Evolutionary conservation across 495 filamentous ascomycete species (phyloP), one percentile per base, ranked within the genome.

Genomic region (Aspergillus indologenus): DNA sequence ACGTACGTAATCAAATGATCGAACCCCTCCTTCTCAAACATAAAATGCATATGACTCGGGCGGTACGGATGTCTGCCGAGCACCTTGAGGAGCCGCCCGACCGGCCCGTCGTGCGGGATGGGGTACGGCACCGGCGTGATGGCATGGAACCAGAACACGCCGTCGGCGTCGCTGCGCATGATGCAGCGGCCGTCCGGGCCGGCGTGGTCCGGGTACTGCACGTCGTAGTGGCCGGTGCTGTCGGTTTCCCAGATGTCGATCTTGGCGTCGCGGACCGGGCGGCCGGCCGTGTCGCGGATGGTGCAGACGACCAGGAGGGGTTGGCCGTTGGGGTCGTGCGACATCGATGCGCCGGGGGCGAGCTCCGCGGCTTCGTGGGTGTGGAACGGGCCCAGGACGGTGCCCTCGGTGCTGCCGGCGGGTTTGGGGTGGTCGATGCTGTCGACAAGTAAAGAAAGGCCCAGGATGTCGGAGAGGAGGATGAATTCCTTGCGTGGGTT

Each of bases 401-500:
- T 92, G 50, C 91, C 90, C 71, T 96, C 91, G 17, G 92, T 97
- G 46, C 83, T 81, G 43, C 72, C 70, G 0, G 84, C 67, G 0
- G 89, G 90, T 68, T 91, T 96, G 58, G 92, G 92, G 76, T 96
- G 91, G 76, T 93, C 90, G 78, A 96, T 95, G 61, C 81, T 84
- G 75, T 96, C 92, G 58, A 96, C 89, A 8, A 96, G 85, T 55
- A 95, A 81, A 26, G 91, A 96, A 45, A 97, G 86, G 57, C 92
- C 92, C 45, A 96, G 83, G 57, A 92, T 81, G 76, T 97, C 92
- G 54, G 89, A 94, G 63, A 96, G 90, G 54, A 96, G 88, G 73
- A 96, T 96, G 79, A 90, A 96, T 81, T 97, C 92, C 84, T 93
- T n/a, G n/a, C n/a, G n/a, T n/a, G n/a, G n/a, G n/a, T n/a, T n/a